phyloP scores from a whole-genome alignment of 768 basidiomycete species.

The Clitopilus hobsonii region DNA sequence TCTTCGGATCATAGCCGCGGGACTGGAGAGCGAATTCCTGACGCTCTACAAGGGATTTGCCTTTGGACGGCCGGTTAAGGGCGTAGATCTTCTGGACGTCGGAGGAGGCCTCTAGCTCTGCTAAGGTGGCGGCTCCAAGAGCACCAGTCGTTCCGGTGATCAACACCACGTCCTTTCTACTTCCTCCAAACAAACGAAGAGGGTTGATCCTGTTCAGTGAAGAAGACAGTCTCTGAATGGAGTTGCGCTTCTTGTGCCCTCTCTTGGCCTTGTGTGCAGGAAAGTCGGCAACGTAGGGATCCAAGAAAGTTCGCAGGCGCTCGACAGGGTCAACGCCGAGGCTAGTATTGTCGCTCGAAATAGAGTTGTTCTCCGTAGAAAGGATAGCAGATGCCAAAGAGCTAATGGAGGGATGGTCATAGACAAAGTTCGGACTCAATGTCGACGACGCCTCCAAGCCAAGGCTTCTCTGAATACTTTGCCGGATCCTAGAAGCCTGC shows the following conservation, averaged over 20 bases:
- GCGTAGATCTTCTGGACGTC: constrained; percentile 22
- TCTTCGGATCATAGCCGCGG: constrained; percentile 2
- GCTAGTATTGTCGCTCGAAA: neutral
- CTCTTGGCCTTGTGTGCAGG: neutral
- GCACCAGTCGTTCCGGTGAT: constrained; percentile 31
- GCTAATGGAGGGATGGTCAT: constrained; percentile 19
- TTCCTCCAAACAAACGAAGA: neutral
- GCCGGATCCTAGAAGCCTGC: constrained; percentile 31
- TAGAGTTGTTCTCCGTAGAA: neutral
- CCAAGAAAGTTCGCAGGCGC: neutral
- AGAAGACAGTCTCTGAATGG: neutral
- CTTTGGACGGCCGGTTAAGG: constrained; percentile 15
- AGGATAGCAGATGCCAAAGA: constrained; percentile 11
- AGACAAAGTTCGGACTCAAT: constrained; percentile 18
- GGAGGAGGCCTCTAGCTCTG: constrained; percentile 13
- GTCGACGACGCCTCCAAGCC: constrained; percentile 11
- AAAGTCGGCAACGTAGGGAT: neutral
- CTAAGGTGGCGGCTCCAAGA: constrained; percentile 25
- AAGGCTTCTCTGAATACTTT: constrained; percentile 17
- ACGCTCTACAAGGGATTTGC: neutral
- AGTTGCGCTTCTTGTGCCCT: neutral
- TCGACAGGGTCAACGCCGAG: neutral
- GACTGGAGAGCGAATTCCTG: neutral
- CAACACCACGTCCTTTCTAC: constrained; percentile 17
- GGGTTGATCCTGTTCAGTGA: neutral